Evolutionary conservation across 2,329 filamentous ascomycete species (phyloP).

Genomic region (Cladosporium oxysporum): DNA sequence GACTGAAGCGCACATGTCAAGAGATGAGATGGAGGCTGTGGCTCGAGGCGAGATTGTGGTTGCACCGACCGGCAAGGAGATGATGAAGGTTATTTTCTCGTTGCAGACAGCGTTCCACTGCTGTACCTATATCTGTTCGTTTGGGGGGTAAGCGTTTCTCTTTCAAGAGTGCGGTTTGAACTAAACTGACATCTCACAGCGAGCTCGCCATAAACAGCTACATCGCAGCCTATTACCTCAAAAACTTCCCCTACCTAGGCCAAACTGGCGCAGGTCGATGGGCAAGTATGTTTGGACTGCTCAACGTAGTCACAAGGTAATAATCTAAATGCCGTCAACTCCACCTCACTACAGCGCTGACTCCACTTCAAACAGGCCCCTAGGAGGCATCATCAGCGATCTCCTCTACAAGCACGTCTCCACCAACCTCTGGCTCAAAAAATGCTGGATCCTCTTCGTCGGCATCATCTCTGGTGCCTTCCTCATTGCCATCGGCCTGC

Average conservation of each 20-base stretch:
- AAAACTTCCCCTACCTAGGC: conserved; percentile 55
- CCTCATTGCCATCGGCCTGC: conserved; percentile 58
- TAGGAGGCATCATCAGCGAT: conserved; percentile 62
- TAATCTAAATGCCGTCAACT: not conserved
- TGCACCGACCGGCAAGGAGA: conserved; percentile 61
- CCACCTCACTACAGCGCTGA: not conserved
- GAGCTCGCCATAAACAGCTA: conserved; percentile 60
- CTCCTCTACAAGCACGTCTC: conserved; percentile 53
- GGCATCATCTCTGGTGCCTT: conserved; percentile 58
- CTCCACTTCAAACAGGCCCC: conserved; percentile 46
- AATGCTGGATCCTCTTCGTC: conserved; percentile 58
- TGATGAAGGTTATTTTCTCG: conserved; percentile 61
- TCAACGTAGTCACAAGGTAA: conserved; percentile 61
- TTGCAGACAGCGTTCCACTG: conserved; percentile 52
- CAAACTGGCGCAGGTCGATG: conserved; percentile 58
- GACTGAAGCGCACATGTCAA: conserved; percentile 14
- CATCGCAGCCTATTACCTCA: conserved; percentile 57
- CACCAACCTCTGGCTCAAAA: conserved; percentile 60
- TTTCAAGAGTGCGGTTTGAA: not conserved
- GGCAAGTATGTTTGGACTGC: conserved; percentile 70
- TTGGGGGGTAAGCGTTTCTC: conserved; percentile 41
- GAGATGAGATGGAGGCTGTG: conserved; percentile 14
- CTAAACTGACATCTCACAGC: conserved; percentile 21
- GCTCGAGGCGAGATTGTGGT: conserved; percentile 57
- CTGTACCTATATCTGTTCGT: conserved; percentile 57